These are phyloP conservation scores for Punctularia strigosozonata DNA, from an alignment of 768 basidiomycete genomes.

Conservation along the genomic window DNA sequence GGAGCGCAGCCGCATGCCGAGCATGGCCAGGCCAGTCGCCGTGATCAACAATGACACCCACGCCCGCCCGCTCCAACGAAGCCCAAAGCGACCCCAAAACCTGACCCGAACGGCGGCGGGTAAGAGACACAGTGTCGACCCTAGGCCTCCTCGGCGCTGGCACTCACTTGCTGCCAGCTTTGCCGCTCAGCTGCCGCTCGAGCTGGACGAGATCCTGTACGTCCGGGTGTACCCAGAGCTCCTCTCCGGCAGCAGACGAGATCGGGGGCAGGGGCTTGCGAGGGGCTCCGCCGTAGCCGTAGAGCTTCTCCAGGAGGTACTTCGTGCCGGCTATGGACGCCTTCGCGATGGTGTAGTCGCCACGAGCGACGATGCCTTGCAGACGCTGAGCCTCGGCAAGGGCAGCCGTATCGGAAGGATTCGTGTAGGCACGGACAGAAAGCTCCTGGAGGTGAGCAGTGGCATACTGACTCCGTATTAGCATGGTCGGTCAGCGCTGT, in stretches of 20 bases:
- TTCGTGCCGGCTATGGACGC: conserved; percentile 78
- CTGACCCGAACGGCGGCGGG: no score
- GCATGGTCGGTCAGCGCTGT: neutral
- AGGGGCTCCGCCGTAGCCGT: conserved; percentile 76
- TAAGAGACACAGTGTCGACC: no score
- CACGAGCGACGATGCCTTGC: conserved; percentile 73
- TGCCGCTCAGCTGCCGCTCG: conserved; percentile 45
- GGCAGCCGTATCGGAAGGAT: conserved; percentile 40
- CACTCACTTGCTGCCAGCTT: no score
- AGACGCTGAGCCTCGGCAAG: conserved; percentile 61
- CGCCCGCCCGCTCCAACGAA: no score
- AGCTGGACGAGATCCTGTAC: conserved; percentile 54
- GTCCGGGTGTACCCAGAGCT: conserved; percentile 64
- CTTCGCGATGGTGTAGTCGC: conserved; percentile 71
- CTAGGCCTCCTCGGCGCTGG: no score
- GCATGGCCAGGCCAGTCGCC: no score
- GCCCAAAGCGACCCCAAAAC: no score
- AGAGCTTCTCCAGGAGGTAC: conserved; percentile 55
- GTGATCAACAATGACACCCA: no score
- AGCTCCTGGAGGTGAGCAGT: conserved; percentile 50
- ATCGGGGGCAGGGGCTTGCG: conserved; percentile 69
- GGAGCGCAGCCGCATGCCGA: no score
- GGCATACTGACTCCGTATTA: conserved; percentile 31
- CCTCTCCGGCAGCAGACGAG: conserved; percentile 37
- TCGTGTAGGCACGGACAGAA: conserved; percentile 40